Evolutionary conservation across 176 grass and related monocot species (phyloP), one percentile per base, ranked within the genome.

Genomic region (Musa schizocarpa): DNA sequence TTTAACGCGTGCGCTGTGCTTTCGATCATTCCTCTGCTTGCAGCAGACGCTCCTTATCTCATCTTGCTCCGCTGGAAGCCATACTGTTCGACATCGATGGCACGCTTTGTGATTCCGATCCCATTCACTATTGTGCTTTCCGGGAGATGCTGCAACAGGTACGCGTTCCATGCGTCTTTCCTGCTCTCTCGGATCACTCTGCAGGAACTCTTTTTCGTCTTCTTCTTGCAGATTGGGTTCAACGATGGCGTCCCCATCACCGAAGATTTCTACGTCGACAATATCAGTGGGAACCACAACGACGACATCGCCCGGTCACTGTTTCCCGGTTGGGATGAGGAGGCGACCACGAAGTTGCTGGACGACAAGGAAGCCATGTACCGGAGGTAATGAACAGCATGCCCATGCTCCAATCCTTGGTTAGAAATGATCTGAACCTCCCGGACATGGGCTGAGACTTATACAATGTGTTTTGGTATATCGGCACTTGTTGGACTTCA

Each of bases 11-110:
- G 29, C 29, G 3, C 29, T 29, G 3, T 29, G 29, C 29, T 29
- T 29, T 29, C 26, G 26, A 2, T 27, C 26, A 27, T 27, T 27
- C 26, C 26, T 27, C 26, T 27, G 26, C 26, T 27, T 79, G 52
- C 51, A 79, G 56, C 68, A 73, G 73, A 68, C 71, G 71, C n/a
- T 7, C 78, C 14, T 76, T 66, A 3, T 48, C 58, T 43, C 67
- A 86, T 68, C 76, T 96, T 55, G 85, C 92, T 77, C 87, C 92
- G 11, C 74, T 92, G 61, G 92, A 89, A 54, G 89, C 89, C 6
- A 48, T 96, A 78, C 74, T 89, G 56, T 96, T 96, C 43, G 89
- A 96, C 79, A 86, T 96, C 43, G 89, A 96, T 63, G 92, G 92
- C 54, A 96, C 92, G 11, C 69, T 96, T 11, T 84, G 78, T 53